phyloP scores from a whole-genome alignment of 768 basidiomycete genomes.

The Lentinula guzmanii region DNA sequence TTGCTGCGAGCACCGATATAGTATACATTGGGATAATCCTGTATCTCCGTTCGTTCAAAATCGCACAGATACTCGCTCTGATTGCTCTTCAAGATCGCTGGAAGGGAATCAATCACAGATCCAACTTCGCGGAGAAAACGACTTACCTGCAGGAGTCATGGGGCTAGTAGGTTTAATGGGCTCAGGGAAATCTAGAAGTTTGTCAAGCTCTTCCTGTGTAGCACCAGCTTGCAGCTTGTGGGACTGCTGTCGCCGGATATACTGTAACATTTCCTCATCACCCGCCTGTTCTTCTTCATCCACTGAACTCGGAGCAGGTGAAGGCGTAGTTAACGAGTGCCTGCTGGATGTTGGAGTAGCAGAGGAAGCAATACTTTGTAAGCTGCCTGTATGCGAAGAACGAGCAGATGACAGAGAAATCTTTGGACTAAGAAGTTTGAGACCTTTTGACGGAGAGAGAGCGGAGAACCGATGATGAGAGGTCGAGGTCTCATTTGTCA shows the following conservation, averaged over 20 bases:
- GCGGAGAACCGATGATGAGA: slow-evolving; percentile 70
- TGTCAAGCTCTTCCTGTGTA: slow-evolving; percentile 82
- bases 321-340: slow-evolving; percentile 77
- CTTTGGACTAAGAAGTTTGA: slow-evolving; percentile 80
- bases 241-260: slow-evolving; percentile 84
- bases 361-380: slow-evolving; percentile 47
- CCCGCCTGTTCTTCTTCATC: slow-evolving; percentile 86
- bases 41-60: slow-evolving; percentile 87
- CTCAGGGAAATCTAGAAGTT: slow-evolving; percentile 88
- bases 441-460: slow-evolving; percentile 77
- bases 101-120: background rate
- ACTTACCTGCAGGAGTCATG: slow-evolving; percentile 65
- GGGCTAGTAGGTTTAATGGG: slow-evolving; percentile 68
- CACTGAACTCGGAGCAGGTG: slow-evolving; percentile 68
- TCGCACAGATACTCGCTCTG: slow-evolving; percentile 73
- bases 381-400: slow-evolving; percentile 43
- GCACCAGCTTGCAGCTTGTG: slow-evolving; percentile 82
- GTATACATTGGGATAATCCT: slow-evolving; percentile 82
- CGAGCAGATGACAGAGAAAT: slow-evolving; percentile 56
- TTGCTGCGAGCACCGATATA: slow-evolving; percentile 73
- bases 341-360: slow-evolving; percentile 65
- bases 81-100: slow-evolving; percentile 61
- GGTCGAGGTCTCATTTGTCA: slow-evolving; percentile 22
- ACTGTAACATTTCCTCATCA: slow-evolving; percentile 96
- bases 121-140: background rate